Conservation (phyloP, 352 stramenopile genomes). For the Phytophthora citrophthora region DNA sequence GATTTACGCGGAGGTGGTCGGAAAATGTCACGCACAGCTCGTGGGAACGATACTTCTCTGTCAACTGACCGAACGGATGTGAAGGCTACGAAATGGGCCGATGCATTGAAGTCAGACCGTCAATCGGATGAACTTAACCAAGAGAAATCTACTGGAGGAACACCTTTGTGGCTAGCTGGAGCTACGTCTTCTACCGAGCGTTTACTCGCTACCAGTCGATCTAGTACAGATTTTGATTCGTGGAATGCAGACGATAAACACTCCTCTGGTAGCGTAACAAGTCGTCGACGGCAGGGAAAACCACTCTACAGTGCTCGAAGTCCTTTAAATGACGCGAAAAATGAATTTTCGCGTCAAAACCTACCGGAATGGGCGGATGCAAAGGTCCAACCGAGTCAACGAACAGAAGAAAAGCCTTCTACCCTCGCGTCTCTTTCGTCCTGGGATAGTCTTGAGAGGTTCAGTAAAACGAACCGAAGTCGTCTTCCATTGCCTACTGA, state of each 20-base stretch:
- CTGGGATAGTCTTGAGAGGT: conserved; percentile 83
- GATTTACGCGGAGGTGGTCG: conserved; percentile 42
- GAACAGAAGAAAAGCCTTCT: conserved; percentile 10
- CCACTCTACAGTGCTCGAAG: neutral
- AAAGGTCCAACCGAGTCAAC: conserved; percentile 7
- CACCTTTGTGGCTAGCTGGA: conserved; percentile 29
- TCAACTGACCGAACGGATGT: neutral
- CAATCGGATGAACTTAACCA: neutral
- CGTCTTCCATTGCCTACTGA: conserved; percentile 44
- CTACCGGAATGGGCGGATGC: conserved; percentile 6
- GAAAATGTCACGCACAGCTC: conserved; percentile 43
- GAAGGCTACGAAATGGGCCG: conserved; percentile 6
- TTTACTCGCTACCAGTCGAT: conserved; percentile 12
- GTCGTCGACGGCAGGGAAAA: conserved; percentile 31
- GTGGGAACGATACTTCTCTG: conserved; percentile 9
- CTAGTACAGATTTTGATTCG: conserved; percentile 1
- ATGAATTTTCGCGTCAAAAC: neutral
- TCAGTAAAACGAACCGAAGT: conserved; percentile 77
- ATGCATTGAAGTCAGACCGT: conserved; percentile 2
- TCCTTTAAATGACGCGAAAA: neutral
- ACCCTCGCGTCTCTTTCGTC: conserved; percentile 28
- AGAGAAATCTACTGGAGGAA: conserved; percentile 12
- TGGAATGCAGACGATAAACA: conserved; percentile 28
- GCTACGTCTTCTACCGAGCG: conserved; percentile 1
- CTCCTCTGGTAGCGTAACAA: conserved; percentile 12